phyloP scores from a whole-genome alignment of 2,329 filamentous ascomycete genomes.

The Calonectria ilicicola region DNA sequence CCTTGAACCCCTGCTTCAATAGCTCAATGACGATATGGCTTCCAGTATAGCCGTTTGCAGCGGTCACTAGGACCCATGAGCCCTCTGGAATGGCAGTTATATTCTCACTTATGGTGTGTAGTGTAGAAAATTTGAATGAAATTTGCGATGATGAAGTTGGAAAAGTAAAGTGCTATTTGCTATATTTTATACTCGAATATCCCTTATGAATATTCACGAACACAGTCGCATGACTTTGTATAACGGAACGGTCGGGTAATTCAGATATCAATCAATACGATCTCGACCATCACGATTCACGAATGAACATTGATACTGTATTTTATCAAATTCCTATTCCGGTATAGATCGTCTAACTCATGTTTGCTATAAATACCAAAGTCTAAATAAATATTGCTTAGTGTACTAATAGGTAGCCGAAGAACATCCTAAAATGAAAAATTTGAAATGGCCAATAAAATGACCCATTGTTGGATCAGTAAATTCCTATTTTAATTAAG shows the following conservation, averaged over 20 bases:
- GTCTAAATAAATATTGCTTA: not conserved
- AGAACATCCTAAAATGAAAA: not conserved
- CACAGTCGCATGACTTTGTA: not conserved
- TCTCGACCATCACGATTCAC: not conserved
- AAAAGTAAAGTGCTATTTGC: not conserved
- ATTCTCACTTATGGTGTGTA: not conserved
- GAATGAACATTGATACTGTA: not conserved
- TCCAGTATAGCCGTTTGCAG: conserved; percentile 35
- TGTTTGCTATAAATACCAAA: too few relatives aligned
- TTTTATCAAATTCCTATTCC: not conserved
- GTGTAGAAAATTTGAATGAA: not conserved
- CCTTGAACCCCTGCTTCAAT: conserved; percentile 33
- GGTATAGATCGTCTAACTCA: not conserved
- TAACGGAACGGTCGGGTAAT: not conserved
- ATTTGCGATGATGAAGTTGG: not conserved
- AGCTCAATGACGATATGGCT: conserved; percentile 37
- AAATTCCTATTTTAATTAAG: not conserved
- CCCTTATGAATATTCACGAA: not conserved
- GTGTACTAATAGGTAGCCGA: too few relatives aligned
- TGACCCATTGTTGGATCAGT: not conserved
- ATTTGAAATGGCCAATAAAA: not conserved
- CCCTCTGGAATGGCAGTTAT: conserved; percentile 31
- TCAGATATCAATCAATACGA: not conserved
- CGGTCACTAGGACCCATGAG: conserved; percentile 38
- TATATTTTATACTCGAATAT: not conserved